Conservation (phyloP, 371 early-diverging fungal genomes). For the Dichotomocladium elegans region DNA sequence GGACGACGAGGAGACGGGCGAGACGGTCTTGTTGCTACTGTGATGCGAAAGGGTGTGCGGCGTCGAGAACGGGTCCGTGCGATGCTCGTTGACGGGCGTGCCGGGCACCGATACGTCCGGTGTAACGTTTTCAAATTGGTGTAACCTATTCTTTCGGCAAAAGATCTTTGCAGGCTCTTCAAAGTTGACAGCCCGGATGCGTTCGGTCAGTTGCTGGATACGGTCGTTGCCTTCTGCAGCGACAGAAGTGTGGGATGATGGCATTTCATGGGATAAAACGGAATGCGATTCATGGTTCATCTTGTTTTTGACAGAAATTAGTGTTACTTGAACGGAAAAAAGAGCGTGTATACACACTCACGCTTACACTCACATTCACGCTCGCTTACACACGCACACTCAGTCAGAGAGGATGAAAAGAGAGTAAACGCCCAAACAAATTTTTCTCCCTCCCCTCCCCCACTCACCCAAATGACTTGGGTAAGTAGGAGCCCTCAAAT, state of each 20-base stretch:
- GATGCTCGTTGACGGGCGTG: slow-evolving; percentile 8
- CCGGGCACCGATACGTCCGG: slow-evolving; percentile 30
- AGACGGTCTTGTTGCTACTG: background rate
- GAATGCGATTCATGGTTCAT: background rate
- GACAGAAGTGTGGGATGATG: background rate
- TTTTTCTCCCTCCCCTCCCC: too few relatives aligned
- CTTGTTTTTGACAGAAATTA: background rate
- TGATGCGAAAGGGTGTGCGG: background rate
- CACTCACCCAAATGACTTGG: too few relatives aligned
- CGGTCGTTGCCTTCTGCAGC: too few relatives aligned
- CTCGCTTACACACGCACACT: background rate
- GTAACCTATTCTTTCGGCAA: slow-evolving; percentile 21
- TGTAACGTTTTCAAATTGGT: slow-evolving; percentile 35
- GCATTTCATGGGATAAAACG: background rate
- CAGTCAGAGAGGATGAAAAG: background rate
- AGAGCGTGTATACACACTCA: background rate
- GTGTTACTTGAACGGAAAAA: background rate
- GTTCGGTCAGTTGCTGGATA: slow-evolving; percentile 12
- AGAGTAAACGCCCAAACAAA: too few relatives aligned
- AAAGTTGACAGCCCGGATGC: slow-evolving; percentile 20
- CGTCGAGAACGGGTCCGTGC: background rate
- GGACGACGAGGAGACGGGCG: background rate
- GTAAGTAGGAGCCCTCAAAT: too few relatives aligned
- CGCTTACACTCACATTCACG: background rate
- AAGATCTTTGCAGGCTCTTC: slow-evolving; percentile 33